A percentile compares a stretch with the other conserved stretches of the same genome.
Evolutionary conservation across 129 eudicot species (phyloP).

Genomic region (Chrysanthemum makinoi): DNA sequence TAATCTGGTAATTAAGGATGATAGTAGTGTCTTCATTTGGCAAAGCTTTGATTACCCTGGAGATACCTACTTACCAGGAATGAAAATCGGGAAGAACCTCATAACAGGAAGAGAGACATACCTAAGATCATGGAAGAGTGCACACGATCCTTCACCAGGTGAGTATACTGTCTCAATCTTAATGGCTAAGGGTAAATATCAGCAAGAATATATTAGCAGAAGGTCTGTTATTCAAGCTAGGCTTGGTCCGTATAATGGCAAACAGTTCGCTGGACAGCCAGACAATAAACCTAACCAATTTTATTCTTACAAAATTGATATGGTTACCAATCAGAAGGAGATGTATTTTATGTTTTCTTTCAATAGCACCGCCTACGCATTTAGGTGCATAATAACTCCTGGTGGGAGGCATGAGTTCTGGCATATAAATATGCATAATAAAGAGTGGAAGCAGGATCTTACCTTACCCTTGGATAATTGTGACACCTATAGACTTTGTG

Average conservation of each 20-base stretch:
- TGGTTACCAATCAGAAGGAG: conserved; percentile 29
- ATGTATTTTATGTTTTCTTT: conserved; percentile 11
- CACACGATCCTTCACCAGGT: conserved; percentile 55
- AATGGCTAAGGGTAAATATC: neutral
- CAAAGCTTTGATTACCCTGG: conserved; percentile 43
- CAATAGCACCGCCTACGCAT: neutral
- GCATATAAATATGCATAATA: neutral
- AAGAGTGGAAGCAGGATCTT: neutral
- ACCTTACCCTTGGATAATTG: neutral
- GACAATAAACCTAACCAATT: neutral
- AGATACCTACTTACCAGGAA: conserved; percentile 35
- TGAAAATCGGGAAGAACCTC: conserved; percentile 33
- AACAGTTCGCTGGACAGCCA: neutral
- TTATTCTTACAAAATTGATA: conserved; percentile 6
- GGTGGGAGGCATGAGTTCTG: neutral
- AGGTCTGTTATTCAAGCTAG: neutral
- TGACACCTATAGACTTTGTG: conserved; percentile 30
- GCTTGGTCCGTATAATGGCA: neutral
- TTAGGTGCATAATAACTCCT: conserved; percentile 1
- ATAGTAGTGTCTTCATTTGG: conserved; percentile 22
- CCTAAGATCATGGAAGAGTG: conserved; percentile 50
- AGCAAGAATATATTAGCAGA: neutral
- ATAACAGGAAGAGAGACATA: conserved; percentile 25
- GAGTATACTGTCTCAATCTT: neutral
- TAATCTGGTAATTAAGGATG: conserved; percentile 32